Conservation (phyloP, 2,329 filamentous ascomycete genomes). For the Talaromyces sp. region DNA sequence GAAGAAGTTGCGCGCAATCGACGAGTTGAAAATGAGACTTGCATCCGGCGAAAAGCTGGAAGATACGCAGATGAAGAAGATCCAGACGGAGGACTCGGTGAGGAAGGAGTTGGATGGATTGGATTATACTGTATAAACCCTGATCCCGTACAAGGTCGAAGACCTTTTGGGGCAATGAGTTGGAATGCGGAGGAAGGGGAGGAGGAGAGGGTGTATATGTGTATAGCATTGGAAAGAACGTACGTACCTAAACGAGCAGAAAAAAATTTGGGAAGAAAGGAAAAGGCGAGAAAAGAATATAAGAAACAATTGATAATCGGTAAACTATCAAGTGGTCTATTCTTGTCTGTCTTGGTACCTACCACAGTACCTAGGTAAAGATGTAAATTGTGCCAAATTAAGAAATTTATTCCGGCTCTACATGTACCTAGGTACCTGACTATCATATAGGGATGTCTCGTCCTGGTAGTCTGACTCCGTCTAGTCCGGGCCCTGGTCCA, state of each 20-base stretch:
- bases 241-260: neutral
- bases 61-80: constrained; percentile 98
- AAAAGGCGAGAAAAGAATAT: neutral
- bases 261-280: neutral
- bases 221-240: neutral
- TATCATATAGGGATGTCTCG: neutral
- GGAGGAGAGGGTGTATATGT: neutral
- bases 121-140: constrained; percentile 45
- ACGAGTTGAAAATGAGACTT: constrained; percentile 95
- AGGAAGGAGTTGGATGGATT: constrained; percentile 75
- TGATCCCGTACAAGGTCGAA: no score
- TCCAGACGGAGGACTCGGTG: constrained; percentile 80
- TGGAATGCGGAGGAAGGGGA: neutral
- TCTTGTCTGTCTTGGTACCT: no score
- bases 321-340: neutral
- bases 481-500: neutral
- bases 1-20: constrained; percentile 97
- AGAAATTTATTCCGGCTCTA: neutral
- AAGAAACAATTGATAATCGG: neutral
- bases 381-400: neutral
- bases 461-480: neutral
- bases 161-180: neutral
- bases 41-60: constrained; percentile 95
- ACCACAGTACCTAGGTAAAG: no score
- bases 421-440: no score